Base-by-base conservation (phyloP, 139 green algal genomes). In the Micractinium conductrix region DNA sequence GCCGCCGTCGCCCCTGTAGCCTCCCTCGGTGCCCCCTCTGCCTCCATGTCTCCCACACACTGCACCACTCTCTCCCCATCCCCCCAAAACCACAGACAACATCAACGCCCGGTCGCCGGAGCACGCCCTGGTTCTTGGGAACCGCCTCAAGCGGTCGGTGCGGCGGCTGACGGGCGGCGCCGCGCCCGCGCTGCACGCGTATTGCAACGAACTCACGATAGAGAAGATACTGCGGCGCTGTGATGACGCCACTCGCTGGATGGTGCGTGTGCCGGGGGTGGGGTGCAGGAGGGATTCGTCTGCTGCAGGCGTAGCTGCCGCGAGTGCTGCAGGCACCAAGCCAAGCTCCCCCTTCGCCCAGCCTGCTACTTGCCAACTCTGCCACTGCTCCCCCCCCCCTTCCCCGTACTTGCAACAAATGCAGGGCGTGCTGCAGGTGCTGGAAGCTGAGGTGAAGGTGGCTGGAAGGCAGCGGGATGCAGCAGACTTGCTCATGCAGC, bases 11-110 rank as follows among this genome's bases (percentile, higher is more conserved):
- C n/a, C n/a, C n/a, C n/a, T n/a, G n/a, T n/a, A n/a, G n/a, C n/a
- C n/a, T n/a, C n/a, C n/a, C n/a, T n/a, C n/a, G n/a, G n/a, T n/a
- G n/a, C n/a, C n/a, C n/a, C n/a, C n/a, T n/a, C n/a, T n/a, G n/a
- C n/a, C n/a, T n/a, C n/a, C n/a, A n/a, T n/a, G n/a, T n/a, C n/a
- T n/a, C n/a, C n/a, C n/a, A n/a, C n/a, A n/a, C n/a, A 63, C 7
- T 63, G 9, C 9, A 3, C 55, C 55, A 37, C 58, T 10, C 58
- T 37, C 26, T 21, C n/a, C n/a, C n/a, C n/a, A n/a, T n/a, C n/a
- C n/a, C n/a, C n/a, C n/a, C n/a, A n/a, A n/a, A n/a, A n/a, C 37
- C 19, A 33, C 42, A 78, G 71, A 78, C 71, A 78, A 78, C 71
- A 58, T 78, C 42, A 37, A 28, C 3, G 71, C 71, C 28, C 40